Base-by-base conservation (phyloP, 192 early-diverging fungal species). In the Entomortierella lignicola region DNA sequence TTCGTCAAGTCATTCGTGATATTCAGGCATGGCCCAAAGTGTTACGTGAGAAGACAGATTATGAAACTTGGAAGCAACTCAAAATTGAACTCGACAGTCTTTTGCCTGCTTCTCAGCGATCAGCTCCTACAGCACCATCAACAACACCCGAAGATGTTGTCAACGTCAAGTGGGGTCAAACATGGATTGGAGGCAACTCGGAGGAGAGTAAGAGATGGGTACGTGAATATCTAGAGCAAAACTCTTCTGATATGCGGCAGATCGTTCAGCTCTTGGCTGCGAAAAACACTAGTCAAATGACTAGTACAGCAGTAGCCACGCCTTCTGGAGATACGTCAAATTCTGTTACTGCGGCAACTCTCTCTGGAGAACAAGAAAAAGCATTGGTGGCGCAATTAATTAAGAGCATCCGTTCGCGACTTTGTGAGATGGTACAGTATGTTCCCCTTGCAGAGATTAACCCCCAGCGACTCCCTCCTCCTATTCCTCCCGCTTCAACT, bases 161-260 rank as follows among this genome's bases (percentile, higher is more conserved):
- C 39, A 50, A 60, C 26, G 50, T 79, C 31, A 43, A 31, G 17
- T 79, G 75, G 75, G 75, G 75, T 26, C 54, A 65, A 32, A 70
- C 29, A n/a, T 79, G 75, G 75, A 55, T 48, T 0, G 68, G 67
- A 8, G 67, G 57, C 2, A 31, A 66, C 50, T 70, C 67, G 8
- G 75, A 70, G 39, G 75, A 79, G 62, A 66, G 48, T 41, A 70
- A 69, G 50, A 69, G 56, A 32, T 79, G 75, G 75, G 75, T 79
- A n/a, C 44, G 68, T 30, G 75, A 79, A 42, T 79, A 65, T 51
- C 55, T 79, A 30, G 67, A 79, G 23, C 31, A 63, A 17, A 79
- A 79, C 48, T 70, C 75, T 12, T 21, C 23, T 0, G 75, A 79
- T 2, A 79, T 79, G 63, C 43, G 31, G 6, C 50, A 60, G 47